Evolutionary conservation across 257 asterid species (phyloP).

Genomic region (Solanum virginianum): DNA sequence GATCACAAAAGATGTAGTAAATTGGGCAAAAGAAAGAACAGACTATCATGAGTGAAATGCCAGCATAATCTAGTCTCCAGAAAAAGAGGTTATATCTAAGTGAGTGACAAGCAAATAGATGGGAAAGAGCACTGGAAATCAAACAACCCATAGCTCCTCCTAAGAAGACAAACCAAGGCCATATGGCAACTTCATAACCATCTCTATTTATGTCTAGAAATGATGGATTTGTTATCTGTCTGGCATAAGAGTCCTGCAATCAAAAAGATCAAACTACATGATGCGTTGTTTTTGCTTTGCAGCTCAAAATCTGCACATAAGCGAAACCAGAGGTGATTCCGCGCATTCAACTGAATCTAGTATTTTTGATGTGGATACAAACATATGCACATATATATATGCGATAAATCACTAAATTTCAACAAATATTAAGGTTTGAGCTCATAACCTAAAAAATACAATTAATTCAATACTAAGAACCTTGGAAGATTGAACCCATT

Average conservation of each 20-base stretch:
- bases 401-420: not conserved
- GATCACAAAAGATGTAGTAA: slow-evolving; percentile 59
- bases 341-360: not conserved
- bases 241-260: slow-evolving; percentile 41
- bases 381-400: not conserved
- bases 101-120: slow-evolving; percentile 86
- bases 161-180: slow-evolving; percentile 95
- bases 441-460: not conserved
- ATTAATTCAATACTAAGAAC: not conserved
- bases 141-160: slow-evolving; percentile 80
- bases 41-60: slow-evolving; percentile 80
- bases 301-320: not conserved
- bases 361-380: not conserved
- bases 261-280: not conserved
- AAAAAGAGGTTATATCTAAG: slow-evolving; percentile 56
- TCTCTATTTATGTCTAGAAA: slow-evolving; percentile 7
- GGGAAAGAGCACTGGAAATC: slow-evolving; percentile 66
- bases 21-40: slow-evolving; percentile 76
- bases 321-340: not conserved
- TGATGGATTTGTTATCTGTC: slow-evolving; percentile 29
- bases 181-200: slow-evolving; percentile 30
- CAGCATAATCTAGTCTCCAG: slow-evolving; percentile 92
- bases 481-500: not conserved
- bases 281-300: not conserved
- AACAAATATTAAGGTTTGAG: not conserved